Evolutionary conservation across 495 filamentous ascomycete genomes (phyloP).

Genomic region (Xylaria sp.): DNA sequence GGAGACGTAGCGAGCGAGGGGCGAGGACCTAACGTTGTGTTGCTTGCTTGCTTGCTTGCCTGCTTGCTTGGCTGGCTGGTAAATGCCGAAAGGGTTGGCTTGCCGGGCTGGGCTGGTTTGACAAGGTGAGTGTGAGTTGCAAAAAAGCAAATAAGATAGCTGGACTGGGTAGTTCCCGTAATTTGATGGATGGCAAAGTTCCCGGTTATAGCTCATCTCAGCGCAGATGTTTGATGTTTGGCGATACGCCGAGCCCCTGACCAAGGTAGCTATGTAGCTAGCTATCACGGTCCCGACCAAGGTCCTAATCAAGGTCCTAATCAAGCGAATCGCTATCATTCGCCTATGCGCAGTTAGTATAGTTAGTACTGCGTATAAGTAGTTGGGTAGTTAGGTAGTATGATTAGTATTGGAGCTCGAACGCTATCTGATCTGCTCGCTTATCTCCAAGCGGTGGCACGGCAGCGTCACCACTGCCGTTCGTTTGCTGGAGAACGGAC

Average conservation of each 20-base stretch:
- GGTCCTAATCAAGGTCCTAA: too few relatives aligned
- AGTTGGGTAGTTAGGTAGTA: too few relatives aligned
- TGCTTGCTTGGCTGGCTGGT: not conserved
- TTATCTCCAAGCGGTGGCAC: slow-evolving; percentile 1
- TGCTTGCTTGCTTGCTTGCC: too few relatives aligned
- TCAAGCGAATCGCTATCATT: not conserved
- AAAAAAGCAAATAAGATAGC: not conserved
- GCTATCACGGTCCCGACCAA: too few relatives aligned
- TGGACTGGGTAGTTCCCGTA: slow-evolving; percentile 9
- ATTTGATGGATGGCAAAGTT: not conserved
- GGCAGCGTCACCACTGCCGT: not conserved
- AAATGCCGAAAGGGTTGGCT: not conserved
- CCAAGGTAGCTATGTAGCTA: too few relatives aligned
- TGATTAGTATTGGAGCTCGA: not conserved
- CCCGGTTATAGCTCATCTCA: not conserved
- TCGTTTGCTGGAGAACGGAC: not conserved
- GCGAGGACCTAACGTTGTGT: too few relatives aligned
- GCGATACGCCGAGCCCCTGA: slow-evolving; percentile 17
- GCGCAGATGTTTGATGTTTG: slow-evolving; percentile 6
- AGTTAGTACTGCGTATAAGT: too few relatives aligned
- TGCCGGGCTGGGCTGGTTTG: not conserved
- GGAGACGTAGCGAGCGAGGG: too few relatives aligned
- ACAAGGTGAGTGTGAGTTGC: not conserved
- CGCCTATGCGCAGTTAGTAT: too few relatives aligned
- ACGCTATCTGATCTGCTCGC: slow-evolving; percentile 12